Base-by-base conservation (phyloP, 2,329 filamentous ascomycete genomes). In the Fusarium burgessii region DNA sequence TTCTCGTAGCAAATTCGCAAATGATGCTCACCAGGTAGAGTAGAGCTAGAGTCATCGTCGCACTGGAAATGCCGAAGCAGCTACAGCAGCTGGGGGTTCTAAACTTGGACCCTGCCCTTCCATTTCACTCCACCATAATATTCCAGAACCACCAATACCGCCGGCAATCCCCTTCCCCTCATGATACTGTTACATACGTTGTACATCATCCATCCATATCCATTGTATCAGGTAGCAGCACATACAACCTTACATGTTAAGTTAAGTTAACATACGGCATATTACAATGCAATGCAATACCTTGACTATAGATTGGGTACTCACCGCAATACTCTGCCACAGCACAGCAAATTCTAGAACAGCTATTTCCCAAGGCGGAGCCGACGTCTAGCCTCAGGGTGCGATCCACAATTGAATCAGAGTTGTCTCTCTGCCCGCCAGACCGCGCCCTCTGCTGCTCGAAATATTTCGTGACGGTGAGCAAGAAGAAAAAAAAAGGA, bases 181-280 rank as follows among this genome's bases (percentile, higher is more conserved):
- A 58, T 66, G 38, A 63, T 59, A 18, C 45, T 65, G 59, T 57
- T 55, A 55, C 66, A 32, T 41, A 43, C 4, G 20, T 23, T 23
- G 23, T 23, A 23, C 23, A 23, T 14, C 41, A 11, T 43, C 23
- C 41, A 27, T 50, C 20, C 23, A 47, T 35, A n/a, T 47, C 52
- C 52, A 46, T 47, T 43, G 62, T 64, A 56, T 68, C 67, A 68
- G 68, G 60, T 66, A 70, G 72, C 69, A 72, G 46, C 64, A 69
- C 68, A 62, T 51, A 54, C 55, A 36, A 43, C 29, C 43, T 61
- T 52, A 58, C 61, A 33, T 51, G 29, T 29, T 29, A 58, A 60
- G 55, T 40, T 45, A 49, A 36, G 6, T 29, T 29, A 11, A 29
- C 10, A 8, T 11, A 29, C 29, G 29, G 29, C 29, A 29, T 29